phyloP scores from a whole-genome alignment of 768 basidiomycete species.

The Cyclocybe aegerita region DNA sequence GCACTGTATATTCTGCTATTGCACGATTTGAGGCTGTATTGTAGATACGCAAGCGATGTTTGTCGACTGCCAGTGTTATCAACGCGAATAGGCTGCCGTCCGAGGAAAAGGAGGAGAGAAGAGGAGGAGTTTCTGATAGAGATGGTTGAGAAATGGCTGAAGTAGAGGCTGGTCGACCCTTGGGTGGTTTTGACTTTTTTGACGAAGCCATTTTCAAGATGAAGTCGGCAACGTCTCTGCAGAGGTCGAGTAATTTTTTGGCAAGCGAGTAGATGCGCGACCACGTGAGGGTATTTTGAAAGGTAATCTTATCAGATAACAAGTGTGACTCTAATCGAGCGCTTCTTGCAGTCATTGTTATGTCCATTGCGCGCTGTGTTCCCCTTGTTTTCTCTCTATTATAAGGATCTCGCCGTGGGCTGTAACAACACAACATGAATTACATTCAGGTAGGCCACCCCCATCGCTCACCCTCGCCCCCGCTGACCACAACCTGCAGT shows the following conservation, averaged over 20 bases:
- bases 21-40: conserved; percentile 55
- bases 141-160: conserved; percentile 56
- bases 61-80: conserved; percentile 66
- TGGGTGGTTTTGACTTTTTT: conserved; percentile 43
- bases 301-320: too few relatives aligned
- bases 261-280: too few relatives aligned
- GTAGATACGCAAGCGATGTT: conserved; percentile 68
- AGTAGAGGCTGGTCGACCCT: conserved; percentile 51
- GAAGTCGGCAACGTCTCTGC: conserved; percentile 49
- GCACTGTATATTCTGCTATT: conserved; percentile 56
- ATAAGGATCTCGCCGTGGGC: too few relatives aligned
- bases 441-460: conserved; percentile 48
- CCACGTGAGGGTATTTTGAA: too few relatives aligned
- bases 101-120: conserved; percentile 61
- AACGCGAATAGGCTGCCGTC: conserved; percentile 57
- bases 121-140: conserved; percentile 44
- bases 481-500: conserved; percentile 35
- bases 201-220: too few relatives aligned
- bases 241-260: conserved; percentile 35
- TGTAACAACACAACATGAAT: conserved; percentile 32
- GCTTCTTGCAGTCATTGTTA: too few relatives aligned
- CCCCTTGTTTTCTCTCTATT: too few relatives aligned
- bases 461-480: background rate
- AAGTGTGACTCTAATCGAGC: too few relatives aligned
- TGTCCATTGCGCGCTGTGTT: too few relatives aligned